These are phyloP conservation scores for Termitomyces sp. DNA, from an alignment of 768 basidiomycete species.

Conservation along the genomic window DNA sequence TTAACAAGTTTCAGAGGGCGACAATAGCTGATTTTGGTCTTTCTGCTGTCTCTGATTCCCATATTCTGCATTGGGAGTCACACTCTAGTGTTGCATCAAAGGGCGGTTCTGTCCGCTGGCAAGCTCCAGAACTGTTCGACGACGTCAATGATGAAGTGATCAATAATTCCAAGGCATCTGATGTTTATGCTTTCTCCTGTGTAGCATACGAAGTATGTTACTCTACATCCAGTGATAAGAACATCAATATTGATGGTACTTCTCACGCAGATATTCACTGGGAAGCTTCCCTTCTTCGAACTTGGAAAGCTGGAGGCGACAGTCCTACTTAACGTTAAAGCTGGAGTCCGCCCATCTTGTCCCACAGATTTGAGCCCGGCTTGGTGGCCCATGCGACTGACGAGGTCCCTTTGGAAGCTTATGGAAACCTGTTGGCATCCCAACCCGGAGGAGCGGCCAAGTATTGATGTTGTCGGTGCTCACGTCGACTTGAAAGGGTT, in stretches of 20 bases:
- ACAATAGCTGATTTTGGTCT: constrained; percentile 22
- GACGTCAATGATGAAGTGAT: constrained; percentile 6
- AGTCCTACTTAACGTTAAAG: constrained; percentile 13
- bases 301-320: constrained; percentile 11
- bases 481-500: neutral
- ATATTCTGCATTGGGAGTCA: constrained; percentile 12
- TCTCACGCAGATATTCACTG: constrained; percentile 13
- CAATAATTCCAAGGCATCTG: constrained; percentile 11
- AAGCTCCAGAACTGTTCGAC: constrained; percentile 18
- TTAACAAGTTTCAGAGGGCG: constrained; percentile 12
- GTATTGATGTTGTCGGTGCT: neutral
- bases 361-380: neutral
- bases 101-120: constrained; percentile 16
- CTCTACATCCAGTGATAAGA: neutral
- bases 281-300: constrained; percentile 17
- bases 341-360: constrained; percentile 13
- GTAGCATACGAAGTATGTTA: constrained; percentile 16
- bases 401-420: neutral
- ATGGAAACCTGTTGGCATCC: neutral
- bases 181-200: constrained; percentile 16
- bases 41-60: constrained; percentile 10
- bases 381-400: neutral
- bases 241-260: neutral
- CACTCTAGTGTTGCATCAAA: constrained; percentile 5
- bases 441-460: neutral